Percentiles rank a stretch among this genome's conserved stretches.
phyloP scores from a whole-genome alignment of 306 rosid species.

The Acmispon strigosus region DNA sequence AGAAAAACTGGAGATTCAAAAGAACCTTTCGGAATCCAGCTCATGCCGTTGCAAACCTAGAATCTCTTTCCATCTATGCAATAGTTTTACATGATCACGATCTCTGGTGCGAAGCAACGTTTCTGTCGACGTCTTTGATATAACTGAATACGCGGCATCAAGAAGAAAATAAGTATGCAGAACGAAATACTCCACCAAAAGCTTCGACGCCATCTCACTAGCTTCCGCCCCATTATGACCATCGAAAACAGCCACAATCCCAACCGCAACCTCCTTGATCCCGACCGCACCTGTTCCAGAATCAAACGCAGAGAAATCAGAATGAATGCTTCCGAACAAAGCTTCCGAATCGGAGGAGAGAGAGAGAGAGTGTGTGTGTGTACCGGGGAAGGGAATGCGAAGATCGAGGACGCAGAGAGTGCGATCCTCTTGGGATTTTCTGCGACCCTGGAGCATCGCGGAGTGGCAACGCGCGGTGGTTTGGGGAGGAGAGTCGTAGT shows the following conservation, averaged over 20 bases:
- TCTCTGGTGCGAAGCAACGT: slow-evolving; percentile 36
- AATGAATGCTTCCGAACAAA: slow-evolving; percentile 5
- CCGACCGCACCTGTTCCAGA: slow-evolving; percentile 51
- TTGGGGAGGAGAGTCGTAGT: slow-evolving; percentile 34
- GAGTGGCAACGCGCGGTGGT: slow-evolving; percentile 51
- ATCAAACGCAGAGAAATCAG: slow-evolving; percentile 3
- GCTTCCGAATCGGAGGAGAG: background rate
- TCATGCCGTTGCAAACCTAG: slow-evolving; percentile 38
- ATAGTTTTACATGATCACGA: slow-evolving; percentile 19
- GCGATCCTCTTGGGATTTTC: slow-evolving; percentile 77
- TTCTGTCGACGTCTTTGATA: slow-evolving; percentile 40
- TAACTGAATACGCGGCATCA: slow-evolving; percentile 65
- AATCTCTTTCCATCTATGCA: slow-evolving; percentile 50
- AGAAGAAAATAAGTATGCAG: slow-evolving; percentile 90
- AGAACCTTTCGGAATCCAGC: slow-evolving; percentile 54
- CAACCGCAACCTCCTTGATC: slow-evolving; percentile 74
- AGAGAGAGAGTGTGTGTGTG: background rate
- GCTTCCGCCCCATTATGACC: slow-evolving; percentile 97
- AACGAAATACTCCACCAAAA: slow-evolving; percentile 80
- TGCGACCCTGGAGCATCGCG: slow-evolving; percentile 69
- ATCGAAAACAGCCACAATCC: slow-evolving; percentile 83
- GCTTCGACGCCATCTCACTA: slow-evolving; percentile 86
- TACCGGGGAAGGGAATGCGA: slow-evolving; percentile 78
- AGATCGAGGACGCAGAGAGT: slow-evolving; percentile 73
- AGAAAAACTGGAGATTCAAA: background rate